These are phyloP conservation scores for Porcisia hertigi DNA, from an alignment of 208 protist species.

Conservation along the genomic window DNA sequence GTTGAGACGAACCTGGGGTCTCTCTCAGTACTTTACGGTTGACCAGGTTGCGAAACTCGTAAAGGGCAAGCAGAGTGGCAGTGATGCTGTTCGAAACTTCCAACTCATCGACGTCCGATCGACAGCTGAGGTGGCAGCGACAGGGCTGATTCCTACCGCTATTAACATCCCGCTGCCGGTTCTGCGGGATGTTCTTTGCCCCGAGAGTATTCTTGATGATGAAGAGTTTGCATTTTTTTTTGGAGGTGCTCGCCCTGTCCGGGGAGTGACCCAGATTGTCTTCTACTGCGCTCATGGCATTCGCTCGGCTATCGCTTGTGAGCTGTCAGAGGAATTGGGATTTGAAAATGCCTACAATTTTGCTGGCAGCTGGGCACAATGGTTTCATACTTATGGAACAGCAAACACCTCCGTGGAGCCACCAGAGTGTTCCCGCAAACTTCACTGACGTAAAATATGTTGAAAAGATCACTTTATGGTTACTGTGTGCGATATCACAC, in stretches of 20 bases:
- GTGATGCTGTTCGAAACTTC: slow-evolving; percentile 28
- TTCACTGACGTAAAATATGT: neutral
- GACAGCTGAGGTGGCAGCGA: slow-evolving; percentile 63
- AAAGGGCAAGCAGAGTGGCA: slow-evolving; percentile 39
- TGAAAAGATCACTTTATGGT: neutral
- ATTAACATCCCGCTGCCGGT: slow-evolving; percentile 71
- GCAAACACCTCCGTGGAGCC: neutral
- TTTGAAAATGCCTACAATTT: slow-evolving; percentile 57
- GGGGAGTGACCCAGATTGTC: slow-evolving; percentile 47
- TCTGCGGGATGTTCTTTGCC: slow-evolving; percentile 40
- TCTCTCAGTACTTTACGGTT: slow-evolving; percentile 40
- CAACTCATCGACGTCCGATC: slow-evolving; percentile 78
- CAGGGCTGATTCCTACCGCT: slow-evolving; percentile 69
- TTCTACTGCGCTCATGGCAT: slow-evolving; percentile 81
- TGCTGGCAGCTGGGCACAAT: slow-evolving; percentile 68
- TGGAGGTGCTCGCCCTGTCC: slow-evolving; percentile 42
- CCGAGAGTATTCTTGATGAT: slow-evolving; percentile 37
- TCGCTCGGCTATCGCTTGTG: slow-evolving; percentile 61
- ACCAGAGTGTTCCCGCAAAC: neutral
- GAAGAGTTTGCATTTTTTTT: slow-evolving; percentile 60
- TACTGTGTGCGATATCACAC: neutral
- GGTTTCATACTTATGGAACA: slow-evolving; percentile 33
- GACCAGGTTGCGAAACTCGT: slow-evolving; percentile 71
- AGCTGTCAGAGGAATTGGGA: slow-evolving; percentile 64
- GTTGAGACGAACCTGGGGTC: slow-evolving; percentile 19